Evolutionary conservation across 306 rosid species (phyloP).

Genomic region (Cucumis hystrix): DNA sequence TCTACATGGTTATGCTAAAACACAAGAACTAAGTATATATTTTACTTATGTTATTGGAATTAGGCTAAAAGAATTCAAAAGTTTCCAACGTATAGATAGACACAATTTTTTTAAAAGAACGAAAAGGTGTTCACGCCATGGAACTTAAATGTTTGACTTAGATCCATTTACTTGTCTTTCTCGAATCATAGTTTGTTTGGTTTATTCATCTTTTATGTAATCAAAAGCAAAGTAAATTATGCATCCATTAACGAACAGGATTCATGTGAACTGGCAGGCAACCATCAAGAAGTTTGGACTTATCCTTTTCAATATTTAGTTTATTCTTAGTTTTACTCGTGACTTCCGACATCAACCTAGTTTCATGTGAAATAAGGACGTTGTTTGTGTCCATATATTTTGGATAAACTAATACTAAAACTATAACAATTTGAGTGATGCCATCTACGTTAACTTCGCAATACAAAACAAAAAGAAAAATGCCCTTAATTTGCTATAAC

Average conservation of each 20-base stretch:
- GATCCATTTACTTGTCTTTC: not conserved
- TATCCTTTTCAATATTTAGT: not conserved
- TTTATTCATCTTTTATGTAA: not conserved
- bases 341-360: not conserved
- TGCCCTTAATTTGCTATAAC: not conserved
- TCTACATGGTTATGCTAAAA: no score
- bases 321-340: not conserved
- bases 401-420: not conserved
- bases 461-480: not conserved
- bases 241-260: conserved; percentile 10
- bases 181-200: not conserved
- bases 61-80: no score
- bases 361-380: no score
- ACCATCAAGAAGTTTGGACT: not conserved
- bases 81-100: no score
- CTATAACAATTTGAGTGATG: not conserved
- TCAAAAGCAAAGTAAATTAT: not conserved
- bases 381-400: not conserved
- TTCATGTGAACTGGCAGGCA: conserved; percentile 11
- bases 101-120: no score
- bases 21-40: no score
- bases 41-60: no score
- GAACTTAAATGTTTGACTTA: not conserved
- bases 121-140: no score
- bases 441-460: not conserved